Base-by-base conservation (phyloP, 2,329 filamentous ascomycete species). In the Cladophialophora immunda region DNA sequence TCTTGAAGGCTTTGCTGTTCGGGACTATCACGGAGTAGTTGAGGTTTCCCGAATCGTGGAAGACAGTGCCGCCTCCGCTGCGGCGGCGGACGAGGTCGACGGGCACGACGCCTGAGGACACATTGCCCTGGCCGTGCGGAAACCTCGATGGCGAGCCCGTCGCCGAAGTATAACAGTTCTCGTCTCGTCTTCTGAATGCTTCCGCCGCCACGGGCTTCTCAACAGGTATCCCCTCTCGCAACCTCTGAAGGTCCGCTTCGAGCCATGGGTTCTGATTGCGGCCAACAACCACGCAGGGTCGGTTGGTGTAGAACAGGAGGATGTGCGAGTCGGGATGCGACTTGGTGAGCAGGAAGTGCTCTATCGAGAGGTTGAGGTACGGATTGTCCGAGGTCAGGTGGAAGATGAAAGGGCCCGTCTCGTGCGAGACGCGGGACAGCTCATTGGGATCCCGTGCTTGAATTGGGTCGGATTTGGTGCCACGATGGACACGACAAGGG, bases 221-320 rank as follows among this genome's bases (percentile, higher is more conserved):
- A 25, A 61, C 22, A 69, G 73, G 36, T 69, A 76, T 71, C 75
- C 78, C 77, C 68, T 81, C 74, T 74, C 80, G 74, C 8, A 97
- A 81, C 0, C 87, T 82, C 45, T 81, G 81, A 8, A 97, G 84
- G 76, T 97, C 92, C 68, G 92, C 89, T 81, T 99, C 95, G 8
- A 92, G 85, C 95, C 94, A 99, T 62, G 95, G 95, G 78, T 99
- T 99, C 81, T 99, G 95, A 78, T 99, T 99, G 67, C 95, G 89
- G 52, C 95, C 95, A 72, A 99, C 90, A 76, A 99, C 90, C 67
- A 99, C 86, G 77, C 92, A 93, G 0, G 94, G 93, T 41, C 87
- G 81, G 80, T 99, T 98, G 74, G 89, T 87, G 81, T 98, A 99
- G 58, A 97, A 86, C 64, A 98, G 91, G 1, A 98, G 86, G 58